Base-by-base conservation (phyloP, 148 eudicot species). In the Silene latifolia region DNA sequence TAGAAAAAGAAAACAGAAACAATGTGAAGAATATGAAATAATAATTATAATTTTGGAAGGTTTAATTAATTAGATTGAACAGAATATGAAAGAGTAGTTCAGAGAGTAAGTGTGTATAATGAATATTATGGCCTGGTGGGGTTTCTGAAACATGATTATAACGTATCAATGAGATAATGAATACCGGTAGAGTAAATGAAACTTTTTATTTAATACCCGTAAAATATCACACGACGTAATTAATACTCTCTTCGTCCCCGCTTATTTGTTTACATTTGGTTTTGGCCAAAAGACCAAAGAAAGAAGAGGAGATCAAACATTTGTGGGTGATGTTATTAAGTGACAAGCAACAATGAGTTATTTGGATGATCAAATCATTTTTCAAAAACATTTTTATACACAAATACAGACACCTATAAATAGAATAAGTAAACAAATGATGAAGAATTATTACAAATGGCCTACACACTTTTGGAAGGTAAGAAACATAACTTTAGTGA, bases 401-500 rank as follows among this genome's bases (percentile, higher is more conserved):
- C n/a, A n/a, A n/a, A n/a, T n/a, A n/a, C n/a, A n/a, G n/a, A n/a
- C n/a, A n/a, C n/a, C n/a, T n/a, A n/a, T n/a, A n/a, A n/a, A n/a
- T n/a, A n/a, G n/a, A n/a, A n/a, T n/a, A n/a, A n/a, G n/a, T n/a
- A n/a, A n/a, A n/a, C n/a, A n/a, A n/a, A n/a, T n/a, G n/a, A n/a
- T n/a, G n/a, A n/a, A n/a, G n/a, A n/a, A n/a, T n/a, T n/a, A n/a
- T n/a, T n/a, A n/a, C n/a, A n/a, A n/a, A n/a, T n/a, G n/a, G n/a
- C 4, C 59, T 69, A 47, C 47, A 32, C 35, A n/a, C 17, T 66
- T 78, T 67, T 78, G 62, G 35, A 78, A 57, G 81, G 63, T 73
- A 74, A 60, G 73, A 73, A 79, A 65, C 14, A 57, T 25, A 56
- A 62, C 25, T 56, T 19, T 54, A 72, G 39, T 65, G 18, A 77